Evolutionary conservation across 257 asterid species (phyloP).

Genomic region (Penstemon davidsonii): DNA sequence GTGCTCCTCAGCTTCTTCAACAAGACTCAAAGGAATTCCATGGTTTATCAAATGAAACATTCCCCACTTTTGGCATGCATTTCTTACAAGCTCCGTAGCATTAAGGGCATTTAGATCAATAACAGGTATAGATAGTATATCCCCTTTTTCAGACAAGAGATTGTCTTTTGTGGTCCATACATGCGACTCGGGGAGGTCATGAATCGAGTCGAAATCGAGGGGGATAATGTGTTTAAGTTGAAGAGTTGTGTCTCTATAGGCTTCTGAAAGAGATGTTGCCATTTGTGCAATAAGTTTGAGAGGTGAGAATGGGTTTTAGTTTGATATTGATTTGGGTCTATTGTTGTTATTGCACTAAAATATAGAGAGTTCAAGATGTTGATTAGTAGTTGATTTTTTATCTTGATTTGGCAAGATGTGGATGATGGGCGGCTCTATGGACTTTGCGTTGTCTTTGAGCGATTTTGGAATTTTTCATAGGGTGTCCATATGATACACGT

Average conservation of each 20-base stretch:
- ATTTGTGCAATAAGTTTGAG: conserved; percentile 28
- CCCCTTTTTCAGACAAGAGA: neutral
- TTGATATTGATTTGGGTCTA: neutral
- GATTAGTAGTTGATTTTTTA: neutral
- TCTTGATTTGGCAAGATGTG: conserved; percentile 33
- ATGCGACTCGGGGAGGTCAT: conserved; percentile 62
- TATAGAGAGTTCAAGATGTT: neutral
- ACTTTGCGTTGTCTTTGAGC: conserved; percentile 34
- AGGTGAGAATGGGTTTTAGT: neutral
- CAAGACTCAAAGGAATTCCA: conserved; percentile 36
- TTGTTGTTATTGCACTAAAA: neutral
- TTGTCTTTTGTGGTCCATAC: conserved; percentile 39
- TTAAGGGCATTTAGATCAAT: conserved; percentile 52
- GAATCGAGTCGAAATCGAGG: conserved; percentile 53
- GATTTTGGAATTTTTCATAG: conserved; percentile 26
- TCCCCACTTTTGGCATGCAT: conserved; percentile 67
- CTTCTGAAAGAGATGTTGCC: conserved; percentile 57
- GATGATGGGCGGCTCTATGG: conserved; percentile 41
- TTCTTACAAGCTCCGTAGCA: conserved; percentile 45
- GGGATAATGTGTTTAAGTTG: conserved; percentile 53
- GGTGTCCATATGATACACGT: neutral
- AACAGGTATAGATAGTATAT: conserved; percentile 29
- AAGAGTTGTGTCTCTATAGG: conserved; percentile 46
- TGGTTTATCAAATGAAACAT: conserved; percentile 62
- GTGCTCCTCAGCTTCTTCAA: conserved; percentile 53